Conservation (phyloP, 176 grass and related monocot species). For the Areca catechu region DNA sequence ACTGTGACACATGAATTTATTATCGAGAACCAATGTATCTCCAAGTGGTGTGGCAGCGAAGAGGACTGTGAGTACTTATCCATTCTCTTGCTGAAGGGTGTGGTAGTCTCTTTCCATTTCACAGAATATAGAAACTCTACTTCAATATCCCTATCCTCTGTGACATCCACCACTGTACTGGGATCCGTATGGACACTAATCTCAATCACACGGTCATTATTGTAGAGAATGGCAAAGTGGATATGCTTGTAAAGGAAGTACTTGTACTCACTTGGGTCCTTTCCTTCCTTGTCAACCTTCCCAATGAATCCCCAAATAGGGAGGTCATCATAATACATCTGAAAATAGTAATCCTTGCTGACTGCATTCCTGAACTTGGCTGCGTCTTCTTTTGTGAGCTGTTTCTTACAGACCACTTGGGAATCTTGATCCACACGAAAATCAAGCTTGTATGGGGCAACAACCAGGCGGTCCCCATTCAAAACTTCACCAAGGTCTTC, state of each 20-base stretch:
- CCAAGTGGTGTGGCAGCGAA: constrained; percentile 66
- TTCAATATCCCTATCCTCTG: constrained; percentile 59
- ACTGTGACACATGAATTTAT: constrained; percentile 96
- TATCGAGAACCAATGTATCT: constrained; percentile 98
- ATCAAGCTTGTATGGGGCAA: constrained; percentile 92
- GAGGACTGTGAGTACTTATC: constrained; percentile 93
- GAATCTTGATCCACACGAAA: constrained; percentile 44
- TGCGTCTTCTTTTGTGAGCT: constrained; percentile 65
- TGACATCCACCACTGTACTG: constrained; percentile 55
- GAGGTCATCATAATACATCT: constrained; percentile 98
- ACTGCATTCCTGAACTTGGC: constrained; percentile 59
- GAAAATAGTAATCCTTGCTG: constrained; percentile 91
- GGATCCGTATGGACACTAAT: constrained; percentile 74
- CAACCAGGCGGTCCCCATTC: constrained; percentile 81
- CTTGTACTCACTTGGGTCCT: constrained; percentile 59
- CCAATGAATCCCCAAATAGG: constrained; percentile 96
- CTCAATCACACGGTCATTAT: constrained; percentile 76
- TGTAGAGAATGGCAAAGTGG: constrained; percentile 72
- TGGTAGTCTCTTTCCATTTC: constrained; percentile 85
- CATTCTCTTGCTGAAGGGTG: constrained; percentile 79
- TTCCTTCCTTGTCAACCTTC: constrained; percentile 74
- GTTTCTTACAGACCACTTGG: constrained; percentile 66
- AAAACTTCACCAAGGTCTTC: constrained; percentile 90
- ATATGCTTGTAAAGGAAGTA: constrained; percentile 94
- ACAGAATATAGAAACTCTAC: constrained; percentile 73